Conservation (phyloP, 257 asterid genomes). For the Jacaranda mimosifolia region DNA sequence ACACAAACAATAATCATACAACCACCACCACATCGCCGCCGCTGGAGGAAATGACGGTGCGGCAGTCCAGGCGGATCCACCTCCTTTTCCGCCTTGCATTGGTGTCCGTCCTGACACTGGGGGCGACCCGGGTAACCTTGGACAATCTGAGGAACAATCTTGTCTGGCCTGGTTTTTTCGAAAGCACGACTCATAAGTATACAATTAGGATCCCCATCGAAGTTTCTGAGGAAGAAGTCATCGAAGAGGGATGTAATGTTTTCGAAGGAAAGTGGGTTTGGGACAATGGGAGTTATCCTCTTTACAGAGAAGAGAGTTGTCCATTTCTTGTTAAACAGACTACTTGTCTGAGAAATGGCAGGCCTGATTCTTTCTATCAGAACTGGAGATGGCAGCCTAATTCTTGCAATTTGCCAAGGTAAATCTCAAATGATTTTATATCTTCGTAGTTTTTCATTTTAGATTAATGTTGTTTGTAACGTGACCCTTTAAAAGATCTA, state of each 20-base stretch:
- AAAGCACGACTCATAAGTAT: slow-evolving; percentile 28
- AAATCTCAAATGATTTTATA: neutral
- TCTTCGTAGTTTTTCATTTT: neutral
- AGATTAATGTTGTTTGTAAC: too few species aligned
- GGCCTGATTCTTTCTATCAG: slow-evolving; percentile 82
- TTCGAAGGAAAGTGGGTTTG: slow-evolving; percentile 83
- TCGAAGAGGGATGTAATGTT: slow-evolving; percentile 76
- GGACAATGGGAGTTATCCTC: slow-evolving; percentile 73
- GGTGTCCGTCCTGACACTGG: slow-evolving; percentile 62
- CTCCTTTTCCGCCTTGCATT: slow-evolving; percentile 67
- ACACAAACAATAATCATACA: slow-evolving; percentile 19
- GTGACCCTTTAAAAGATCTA: too few species aligned
- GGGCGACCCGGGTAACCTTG: slow-evolving; percentile 59
- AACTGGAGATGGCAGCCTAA: slow-evolving; percentile 94
- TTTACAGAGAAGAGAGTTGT: slow-evolving; percentile 73
- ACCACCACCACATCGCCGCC: slow-evolving; percentile 14
- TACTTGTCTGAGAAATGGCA: slow-evolving; percentile 80
- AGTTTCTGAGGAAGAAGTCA: slow-evolving; percentile 64
- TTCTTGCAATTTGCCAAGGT: slow-evolving; percentile 86
- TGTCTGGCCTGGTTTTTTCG: slow-evolving; percentile 34
- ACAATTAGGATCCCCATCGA: slow-evolving; percentile 51
- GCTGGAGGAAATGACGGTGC: slow-evolving; percentile 45
- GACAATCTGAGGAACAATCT: slow-evolving; percentile 59
- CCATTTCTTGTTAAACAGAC: slow-evolving; percentile 81
- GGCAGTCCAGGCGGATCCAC: slow-evolving; percentile 50